Base-by-base conservation (phyloP, 495 filamentous ascomycete genomes). In the Ascodesmis nigricans region DNA sequence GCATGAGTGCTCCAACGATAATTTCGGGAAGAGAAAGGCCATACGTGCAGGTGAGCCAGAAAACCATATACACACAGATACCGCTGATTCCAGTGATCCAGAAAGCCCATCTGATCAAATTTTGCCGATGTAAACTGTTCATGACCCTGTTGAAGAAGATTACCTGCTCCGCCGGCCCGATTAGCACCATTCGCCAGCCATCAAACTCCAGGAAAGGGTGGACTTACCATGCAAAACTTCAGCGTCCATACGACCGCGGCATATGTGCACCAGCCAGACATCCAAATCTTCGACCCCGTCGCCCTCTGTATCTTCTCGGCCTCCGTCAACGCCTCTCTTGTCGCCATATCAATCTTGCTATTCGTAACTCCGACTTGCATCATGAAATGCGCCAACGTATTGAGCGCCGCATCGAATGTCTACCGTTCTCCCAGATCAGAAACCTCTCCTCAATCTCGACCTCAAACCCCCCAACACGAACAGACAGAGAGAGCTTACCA, bases 171-270 rank as follows among this genome's bases (percentile, higher is more conserved):
- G n/a, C n/a, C n/a, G n/a, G n/a, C n/a, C n/a, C n/a, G n/a, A n/a
- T n/a, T n/a, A n/a, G n/a, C n/a, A n/a, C n/a, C n/a, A n/a, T n/a
- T n/a, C n/a, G n/a, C n/a, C n/a, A n/a, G n/a, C n/a, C n/a, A n/a
- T n/a, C n/a, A n/a, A n/a, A n/a, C n/a, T n/a, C n/a, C n/a, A n/a
- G n/a, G n/a, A n/a, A n/a, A n/a, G n/a, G n/a, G n/a, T n/a, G n/a
- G n/a, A n/a, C n/a, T n/a, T n/a, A 61, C 46, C 66, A 69, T 69
- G 37, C 65, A 70, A 0, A 56, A 47, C 43, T 72, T 71, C 31
- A 71, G 35, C 26, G 63, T 38, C 65, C 67, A 72, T 11, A 71
- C 46, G 4, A 69, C 42, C 2, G 59, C 53, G 0, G 61, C 65
- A 29, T 71, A 72, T n/a, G 68, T 39, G 18, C 62, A 61, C 55